Evolutionary conservation across 441 rosid species (phyloP).

Genomic region (Bruguiera hainesii): DNA sequence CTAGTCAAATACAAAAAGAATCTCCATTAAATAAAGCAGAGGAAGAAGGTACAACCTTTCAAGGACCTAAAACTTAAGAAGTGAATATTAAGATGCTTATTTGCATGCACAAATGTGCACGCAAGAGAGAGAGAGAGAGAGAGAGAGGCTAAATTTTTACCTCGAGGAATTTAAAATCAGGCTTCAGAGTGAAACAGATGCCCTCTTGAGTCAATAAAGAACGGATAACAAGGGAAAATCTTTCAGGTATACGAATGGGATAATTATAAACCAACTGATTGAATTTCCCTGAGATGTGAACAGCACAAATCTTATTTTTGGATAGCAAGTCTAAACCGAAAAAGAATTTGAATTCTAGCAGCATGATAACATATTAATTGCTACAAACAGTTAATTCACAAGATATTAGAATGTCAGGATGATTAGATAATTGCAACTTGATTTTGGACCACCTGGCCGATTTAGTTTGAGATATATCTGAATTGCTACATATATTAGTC

Average conservation of each 20-base stretch:
- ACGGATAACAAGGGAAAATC: constrained; percentile 92
- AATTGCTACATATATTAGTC: too few species aligned
- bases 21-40: constrained; percentile 9
- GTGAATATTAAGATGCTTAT: too few species aligned
- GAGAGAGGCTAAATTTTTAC: constrained; percentile 32
- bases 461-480: too few species aligned
- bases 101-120: too few species aligned
- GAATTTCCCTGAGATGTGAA: constrained; percentile 62
- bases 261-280: constrained; percentile 86
- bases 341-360: not conserved
- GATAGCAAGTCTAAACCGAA: not conserved
- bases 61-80: not conserved
- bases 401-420: not conserved
- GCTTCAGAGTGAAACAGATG: constrained; percentile 84
- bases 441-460: not conserved
- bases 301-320: constrained; percentile 13
- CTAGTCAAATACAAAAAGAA: constrained; percentile 32
- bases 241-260: constrained; percentile 95
- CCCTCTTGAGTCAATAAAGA: constrained; percentile 95
- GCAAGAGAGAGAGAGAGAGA: not conserved
- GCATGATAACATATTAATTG: not conserved
- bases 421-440: not conserved
- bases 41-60: not conserved
- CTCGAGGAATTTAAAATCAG: constrained; percentile 97
- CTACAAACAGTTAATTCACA: too few species aligned